A percentile compares a stretch with the other conserved stretches of the same genome.
Evolutionary conservation across 2,329 filamentous ascomycete genomes (phyloP).

Genomic region (Ophiosphaerella herpotricha): DNA sequence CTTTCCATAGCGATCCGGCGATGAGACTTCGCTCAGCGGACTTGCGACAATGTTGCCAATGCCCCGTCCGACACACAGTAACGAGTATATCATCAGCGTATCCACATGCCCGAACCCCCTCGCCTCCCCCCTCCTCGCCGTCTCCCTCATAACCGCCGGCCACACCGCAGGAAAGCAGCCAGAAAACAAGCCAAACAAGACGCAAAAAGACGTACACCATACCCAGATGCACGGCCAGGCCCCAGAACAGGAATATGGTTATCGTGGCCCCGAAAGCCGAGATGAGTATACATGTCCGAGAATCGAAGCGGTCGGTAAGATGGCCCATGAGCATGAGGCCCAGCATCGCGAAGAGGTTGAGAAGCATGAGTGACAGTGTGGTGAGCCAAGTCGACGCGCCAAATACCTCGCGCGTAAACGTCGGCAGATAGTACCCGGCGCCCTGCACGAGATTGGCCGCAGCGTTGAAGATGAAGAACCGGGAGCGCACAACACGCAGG

Average conservation of each 20-base stretch:
- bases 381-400: constrained; percentile 27
- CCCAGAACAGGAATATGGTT: constrained; percentile 55
- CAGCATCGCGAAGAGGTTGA: constrained; percentile 44
- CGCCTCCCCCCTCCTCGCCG: not conserved
- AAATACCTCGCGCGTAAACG: constrained; percentile 34
- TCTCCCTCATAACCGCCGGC: constrained; percentile 28
- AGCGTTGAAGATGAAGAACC: constrained; percentile 26
- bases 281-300: constrained; percentile 49
- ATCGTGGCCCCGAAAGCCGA: constrained; percentile 48
- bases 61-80: not conserved
- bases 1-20: not conserved
- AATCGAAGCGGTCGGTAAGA: constrained; percentile 49
- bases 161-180: constrained; percentile 32
- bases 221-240: constrained; percentile 45
- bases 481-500: not conserved
- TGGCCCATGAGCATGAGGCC: constrained; percentile 45
- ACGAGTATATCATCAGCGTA: not conserved
- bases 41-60: not conserved
- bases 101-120: not conserved
- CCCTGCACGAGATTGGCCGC: constrained; percentile 44
- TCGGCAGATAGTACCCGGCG: constrained; percentile 48
- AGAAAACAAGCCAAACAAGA: constrained; percentile 45
- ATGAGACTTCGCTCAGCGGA: constrained; percentile 4
- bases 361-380: constrained; percentile 41
- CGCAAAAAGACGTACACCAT: constrained; percentile 39